Evolutionary conservation across 2,329 filamentous ascomycete species (phyloP).

Genomic region (Apiospora kogelbergensis): DNA sequence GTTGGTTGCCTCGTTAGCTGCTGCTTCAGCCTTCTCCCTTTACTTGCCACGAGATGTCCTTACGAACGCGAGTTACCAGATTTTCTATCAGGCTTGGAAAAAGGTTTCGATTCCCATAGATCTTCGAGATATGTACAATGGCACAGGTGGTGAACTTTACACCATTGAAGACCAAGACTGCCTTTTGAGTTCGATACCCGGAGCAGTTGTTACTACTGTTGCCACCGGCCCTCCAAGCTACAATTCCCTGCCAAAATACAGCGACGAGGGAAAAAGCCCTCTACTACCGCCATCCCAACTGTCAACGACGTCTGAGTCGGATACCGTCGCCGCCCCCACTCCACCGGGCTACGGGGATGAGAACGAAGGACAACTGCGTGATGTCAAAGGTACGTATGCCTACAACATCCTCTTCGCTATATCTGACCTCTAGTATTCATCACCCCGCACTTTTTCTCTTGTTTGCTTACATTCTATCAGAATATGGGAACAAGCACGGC

Average conservation of each 20-base stretch:
- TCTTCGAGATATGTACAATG: constrained; percentile 9
- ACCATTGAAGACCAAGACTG: background rate
- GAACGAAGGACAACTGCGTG: too few relatives aligned
- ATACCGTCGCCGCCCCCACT: constrained; percentile 6
- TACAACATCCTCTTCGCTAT: background rate
- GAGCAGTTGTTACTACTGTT: background rate
- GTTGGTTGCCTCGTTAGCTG: background rate
- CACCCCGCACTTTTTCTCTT: too few relatives aligned
- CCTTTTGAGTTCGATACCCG: background rate
- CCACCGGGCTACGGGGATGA: background rate
- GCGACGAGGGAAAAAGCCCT: background rate
- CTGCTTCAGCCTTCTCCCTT: constrained; percentile 1
- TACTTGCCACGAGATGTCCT: constrained; percentile 8
- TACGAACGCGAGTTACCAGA: background rate
- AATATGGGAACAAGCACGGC: background rate
- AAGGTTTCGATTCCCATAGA: background rate
- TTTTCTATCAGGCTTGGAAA: background rate
- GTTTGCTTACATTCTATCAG: background rate
- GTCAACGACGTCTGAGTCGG: constrained; percentile 6
- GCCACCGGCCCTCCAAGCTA: background rate
- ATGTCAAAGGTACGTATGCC: background rate
- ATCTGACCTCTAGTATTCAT: background rate
- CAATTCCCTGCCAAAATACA: background rate
- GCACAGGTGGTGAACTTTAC: background rate
- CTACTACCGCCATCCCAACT: background rate